phyloP scores from a whole-genome alignment of 202 grass and related monocot genomes.

The Eragrostis tef region DNA sequence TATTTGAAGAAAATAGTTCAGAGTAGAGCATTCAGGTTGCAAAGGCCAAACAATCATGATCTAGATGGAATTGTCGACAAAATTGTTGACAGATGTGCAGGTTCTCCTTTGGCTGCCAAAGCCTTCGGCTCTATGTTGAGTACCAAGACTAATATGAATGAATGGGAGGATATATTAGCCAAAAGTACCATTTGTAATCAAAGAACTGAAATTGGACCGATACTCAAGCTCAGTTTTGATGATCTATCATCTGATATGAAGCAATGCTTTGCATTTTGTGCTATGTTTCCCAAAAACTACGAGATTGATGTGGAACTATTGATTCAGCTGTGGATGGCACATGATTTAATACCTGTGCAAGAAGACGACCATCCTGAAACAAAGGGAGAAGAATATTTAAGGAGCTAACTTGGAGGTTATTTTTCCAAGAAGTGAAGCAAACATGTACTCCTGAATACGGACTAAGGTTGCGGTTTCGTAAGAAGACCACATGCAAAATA shows the following conservation, averaged over 20 bases:
- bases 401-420: constrained; percentile 45
- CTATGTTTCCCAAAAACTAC: constrained; percentile 47
- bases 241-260: constrained; percentile 30
- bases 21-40: constrained; percentile 36
- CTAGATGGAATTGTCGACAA: not conserved
- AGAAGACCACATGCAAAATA: constrained; percentile 13
- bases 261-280: constrained; percentile 56
- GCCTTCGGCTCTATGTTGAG: constrained; percentile 35
- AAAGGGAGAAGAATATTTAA: constrained; percentile 52
- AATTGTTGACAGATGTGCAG: constrained; percentile 31
- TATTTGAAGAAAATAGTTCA: constrained; percentile 39
- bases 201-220: not conserved
- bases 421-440: constrained; percentile 42
- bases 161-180: constrained; percentile 33
- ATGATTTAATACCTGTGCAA: constrained; percentile 20
- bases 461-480: rapidly evolving
- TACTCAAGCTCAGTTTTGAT: constrained; percentile 47
- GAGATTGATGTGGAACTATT: constrained; percentile 34
- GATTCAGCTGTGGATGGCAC: constrained; percentile 50
- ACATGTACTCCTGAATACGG: no score
- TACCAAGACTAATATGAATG: constrained; percentile 12
- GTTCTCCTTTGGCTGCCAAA: constrained; percentile 45
- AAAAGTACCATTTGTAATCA: constrained; percentile 2
- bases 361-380: not conserved
- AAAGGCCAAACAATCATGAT: not conserved